A percentile compares a stretch with the other conserved stretches of the same genome.
These are phyloP conservation scores for Malassezia pachydermatis DNA, from an alignment of 1,284 basidiomycete genomes.

Conservation along the genomic window DNA sequence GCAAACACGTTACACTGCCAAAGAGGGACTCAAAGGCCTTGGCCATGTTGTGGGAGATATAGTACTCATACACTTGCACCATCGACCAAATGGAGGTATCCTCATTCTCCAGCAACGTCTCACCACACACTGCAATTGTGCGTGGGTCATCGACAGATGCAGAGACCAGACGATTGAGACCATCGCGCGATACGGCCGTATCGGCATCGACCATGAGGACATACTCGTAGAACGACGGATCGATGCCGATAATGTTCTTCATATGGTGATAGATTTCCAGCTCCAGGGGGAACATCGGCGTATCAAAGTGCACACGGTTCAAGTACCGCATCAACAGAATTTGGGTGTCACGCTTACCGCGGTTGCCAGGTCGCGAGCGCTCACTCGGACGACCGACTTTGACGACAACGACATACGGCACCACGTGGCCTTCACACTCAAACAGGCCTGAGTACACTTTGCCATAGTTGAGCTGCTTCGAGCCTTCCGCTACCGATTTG, in stretches of 20 bases:
- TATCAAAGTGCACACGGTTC: constrained; percentile 95
- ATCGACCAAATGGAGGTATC: constrained; percentile 91
- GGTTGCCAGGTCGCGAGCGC: constrained; percentile 78
- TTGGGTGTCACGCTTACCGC: constrained; percentile 65
- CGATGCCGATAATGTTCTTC: constrained; percentile 97
- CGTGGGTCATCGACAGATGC: constrained; percentile 80
- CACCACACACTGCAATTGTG: constrained; percentile 81
- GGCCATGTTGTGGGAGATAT: constrained; percentile 63
- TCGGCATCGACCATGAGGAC: constrained; percentile 94
- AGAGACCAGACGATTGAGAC: constrained; percentile 78
- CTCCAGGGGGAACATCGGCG: constrained; percentile 91
- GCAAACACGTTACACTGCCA: constrained; percentile 93
- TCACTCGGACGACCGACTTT: constrained; percentile 95
- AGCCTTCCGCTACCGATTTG: constrained; percentile 82
- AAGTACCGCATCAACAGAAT: constrained; percentile 93
- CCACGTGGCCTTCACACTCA: constrained; percentile 85
- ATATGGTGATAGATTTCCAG: constrained; percentile 98
- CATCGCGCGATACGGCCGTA: constrained; percentile 70
- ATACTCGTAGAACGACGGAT: constrained; percentile 96
- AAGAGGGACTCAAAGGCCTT: constrained; percentile 96
- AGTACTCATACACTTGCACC: constrained; percentile 66
- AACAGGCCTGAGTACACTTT: constrained; percentile 96
- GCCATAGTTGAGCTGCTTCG: constrained; percentile 94
- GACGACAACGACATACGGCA: constrained; percentile 90
- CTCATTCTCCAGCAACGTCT: constrained; percentile 77